phyloP scores from a whole-genome alignment of 2,329 filamentous ascomycete species.

The Penicillium carneum region DNA sequence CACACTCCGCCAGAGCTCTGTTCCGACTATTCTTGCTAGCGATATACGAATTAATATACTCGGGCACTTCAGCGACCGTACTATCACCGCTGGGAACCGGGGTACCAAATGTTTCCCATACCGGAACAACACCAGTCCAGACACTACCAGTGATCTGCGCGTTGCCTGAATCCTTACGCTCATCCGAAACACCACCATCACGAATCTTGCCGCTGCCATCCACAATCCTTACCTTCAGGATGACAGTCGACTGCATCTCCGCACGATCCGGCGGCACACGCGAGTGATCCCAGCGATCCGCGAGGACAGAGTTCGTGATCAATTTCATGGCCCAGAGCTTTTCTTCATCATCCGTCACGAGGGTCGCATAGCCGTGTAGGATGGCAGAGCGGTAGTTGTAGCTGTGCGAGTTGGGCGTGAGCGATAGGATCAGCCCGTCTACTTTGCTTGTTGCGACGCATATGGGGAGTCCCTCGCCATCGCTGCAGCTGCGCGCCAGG shows the following conservation, averaged over 20 bases:
- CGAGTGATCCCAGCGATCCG: conserved; percentile 71
- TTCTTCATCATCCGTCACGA: conserved; percentile 73
- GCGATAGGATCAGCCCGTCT: conserved; percentile 79
- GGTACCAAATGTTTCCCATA: conserved; percentile 69
- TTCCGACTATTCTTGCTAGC: conserved; percentile 57
- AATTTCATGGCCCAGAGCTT: conserved; percentile 79
- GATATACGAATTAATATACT: conserved; percentile 65
- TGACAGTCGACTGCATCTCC: conserved; percentile 77
- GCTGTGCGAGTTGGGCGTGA: conserved; percentile 81
- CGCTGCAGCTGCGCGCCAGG: conserved; percentile 56
- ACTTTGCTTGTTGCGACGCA: conserved; percentile 76
- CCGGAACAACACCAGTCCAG: conserved; percentile 70
- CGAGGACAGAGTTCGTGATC: conserved; percentile 77
- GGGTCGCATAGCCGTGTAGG: conserved; percentile 74
- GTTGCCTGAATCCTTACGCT: conserved; percentile 61
- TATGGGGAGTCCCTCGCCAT: conserved; percentile 68
- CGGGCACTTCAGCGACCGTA: conserved; percentile 64
- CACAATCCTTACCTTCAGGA: conserved; percentile 72
- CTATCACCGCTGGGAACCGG: conserved; percentile 69
- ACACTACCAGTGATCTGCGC: conserved; percentile 58
- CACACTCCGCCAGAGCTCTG: conserved; percentile 51
- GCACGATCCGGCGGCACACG: conserved; percentile 73
- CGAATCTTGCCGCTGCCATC: conserved; percentile 79
- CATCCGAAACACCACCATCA: conserved; percentile 68
- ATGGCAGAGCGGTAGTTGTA: conserved; percentile 87